Percentiles rank a stretch among this genome's conserved stretches.
Evolutionary conservation across 2,329 filamentous ascomycete genomes (phyloP).

Genomic region (Albifimbria verrucaria): DNA sequence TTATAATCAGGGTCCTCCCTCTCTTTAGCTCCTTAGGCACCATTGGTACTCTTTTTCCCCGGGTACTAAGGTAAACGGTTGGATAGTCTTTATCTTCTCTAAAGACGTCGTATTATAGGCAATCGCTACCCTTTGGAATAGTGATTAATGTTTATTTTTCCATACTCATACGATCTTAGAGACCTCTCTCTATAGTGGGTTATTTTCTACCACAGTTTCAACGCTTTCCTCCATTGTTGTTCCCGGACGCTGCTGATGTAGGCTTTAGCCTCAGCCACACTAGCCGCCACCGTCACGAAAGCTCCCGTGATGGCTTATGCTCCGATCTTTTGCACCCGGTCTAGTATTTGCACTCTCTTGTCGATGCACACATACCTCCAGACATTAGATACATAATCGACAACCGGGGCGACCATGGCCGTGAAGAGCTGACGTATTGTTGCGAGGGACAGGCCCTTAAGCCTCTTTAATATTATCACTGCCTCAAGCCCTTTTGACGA

Average conservation of each 20-base stretch:
- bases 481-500: slow-evolving; percentile 12
- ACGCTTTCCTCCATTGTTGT: slow-evolving; percentile 2
- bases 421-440: slow-evolving; percentile 9
- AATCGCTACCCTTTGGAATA: no score
- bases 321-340: slow-evolving; percentile 2
- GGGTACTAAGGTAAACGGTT: no score
- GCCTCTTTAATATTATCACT: slow-evolving; percentile 9
- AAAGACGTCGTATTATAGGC: no score
- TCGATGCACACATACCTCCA: no score
- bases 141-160: neutral
- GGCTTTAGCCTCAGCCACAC: slow-evolving; percentile 4
- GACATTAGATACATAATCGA: no score
- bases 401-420: no score
- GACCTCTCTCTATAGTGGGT: slow-evolving; percentile 3
- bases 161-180: neutral
- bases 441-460: slow-evolving; percentile 3
- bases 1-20: no score
- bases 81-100: no score
- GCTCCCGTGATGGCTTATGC: slow-evolving; percentile 5
- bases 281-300: slow-evolving; percentile 4
- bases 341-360: slow-evolving; percentile 1
- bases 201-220: slow-evolving; percentile 5
- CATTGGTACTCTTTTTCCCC: no score
- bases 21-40: no score
- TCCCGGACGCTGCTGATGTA: slow-evolving; percentile 4